A percentile compares a stretch with the other conserved stretches of the same genome.
phyloP scores from a whole-genome alignment of 1,284 basidiomycete species.

The Papiliotrema fonsecae region DNA sequence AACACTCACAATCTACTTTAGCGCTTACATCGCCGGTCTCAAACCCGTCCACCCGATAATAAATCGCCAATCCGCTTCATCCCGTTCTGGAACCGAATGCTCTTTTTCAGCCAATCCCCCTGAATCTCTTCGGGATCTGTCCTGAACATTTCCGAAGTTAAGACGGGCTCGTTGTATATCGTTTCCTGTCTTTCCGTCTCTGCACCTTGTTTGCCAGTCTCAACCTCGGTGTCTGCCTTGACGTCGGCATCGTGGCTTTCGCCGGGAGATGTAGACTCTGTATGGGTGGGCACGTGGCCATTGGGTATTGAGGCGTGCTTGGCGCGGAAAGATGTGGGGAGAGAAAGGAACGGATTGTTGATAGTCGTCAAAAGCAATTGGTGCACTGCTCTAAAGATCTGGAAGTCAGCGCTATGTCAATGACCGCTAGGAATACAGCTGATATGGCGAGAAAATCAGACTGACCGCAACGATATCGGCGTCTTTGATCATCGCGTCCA shows the following conservation, averaged over 20 bases:
- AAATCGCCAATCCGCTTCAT: constrained; percentile 36
- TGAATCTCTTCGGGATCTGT: constrained; percentile 34
- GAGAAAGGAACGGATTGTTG: constrained; percentile 42
- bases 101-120: constrained; percentile 31
- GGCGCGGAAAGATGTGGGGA: constrained; percentile 29
- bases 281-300: background rate
- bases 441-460: background rate
- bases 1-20: no score
- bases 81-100: constrained; percentile 28
- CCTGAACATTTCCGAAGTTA: constrained; percentile 30
- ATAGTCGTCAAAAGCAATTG: constrained; percentile 36
- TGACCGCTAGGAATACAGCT: background rate
- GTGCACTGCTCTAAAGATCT: constrained; percentile 46
- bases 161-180: constrained; percentile 10
- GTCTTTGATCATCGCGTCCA: constrained; percentile 49
- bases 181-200: constrained; percentile 6
- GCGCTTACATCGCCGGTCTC: background rate
- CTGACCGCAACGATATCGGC: constrained; percentile 43
- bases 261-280: no score
- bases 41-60: constrained; percentile 23
- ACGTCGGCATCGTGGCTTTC: no score
- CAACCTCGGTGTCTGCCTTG: no score
- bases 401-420: background rate
- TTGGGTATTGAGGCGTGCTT: constrained; percentile 1
- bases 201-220: background rate